These are phyloP conservation scores for Cinnamomum chago DNA, from an alignment of 164 flowering plant species.

Conservation along the genomic window DNA sequence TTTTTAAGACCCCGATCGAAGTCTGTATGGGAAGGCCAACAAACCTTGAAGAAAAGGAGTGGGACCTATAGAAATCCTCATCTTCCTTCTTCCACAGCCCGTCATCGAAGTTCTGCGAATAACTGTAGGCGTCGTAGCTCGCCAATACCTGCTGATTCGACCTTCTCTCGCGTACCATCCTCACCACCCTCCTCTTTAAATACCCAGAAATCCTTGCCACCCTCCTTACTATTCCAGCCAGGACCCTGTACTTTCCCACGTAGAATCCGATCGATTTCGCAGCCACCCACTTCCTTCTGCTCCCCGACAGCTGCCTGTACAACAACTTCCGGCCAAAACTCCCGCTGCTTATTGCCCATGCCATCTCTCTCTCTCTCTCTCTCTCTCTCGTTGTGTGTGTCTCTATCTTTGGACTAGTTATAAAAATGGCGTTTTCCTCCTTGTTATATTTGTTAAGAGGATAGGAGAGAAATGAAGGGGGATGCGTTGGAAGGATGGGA, in stretches of 20 bases:
- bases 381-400: not conserved
- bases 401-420: no score
- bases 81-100: constrained; percentile 13
- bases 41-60: constrained; percentile 10
- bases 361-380: not conserved
- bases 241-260: not conserved
- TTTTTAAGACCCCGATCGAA: no score
- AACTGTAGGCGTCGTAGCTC: constrained; percentile 11
- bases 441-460: not conserved
- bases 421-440: not conserved
- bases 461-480: not conserved
- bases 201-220: constrained; percentile 6
- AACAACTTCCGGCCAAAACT: not conserved
- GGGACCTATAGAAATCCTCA: constrained; percentile 9
- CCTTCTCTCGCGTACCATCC: not conserved
- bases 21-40: not conserved
- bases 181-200: constrained; percentile 3
- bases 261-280: not conserved
- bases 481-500: not conserved
- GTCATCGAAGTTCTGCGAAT: constrained; percentile 18
- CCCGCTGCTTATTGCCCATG: not conserved
- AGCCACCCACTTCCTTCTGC: not conserved
- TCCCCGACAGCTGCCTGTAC: not conserved
- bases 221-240: constrained; percentile 1
- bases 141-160: not conserved